phyloP scores from a whole-genome alignment of 2,329 filamentous ascomycete species.

The Raffaelea albimanens region DNA sequence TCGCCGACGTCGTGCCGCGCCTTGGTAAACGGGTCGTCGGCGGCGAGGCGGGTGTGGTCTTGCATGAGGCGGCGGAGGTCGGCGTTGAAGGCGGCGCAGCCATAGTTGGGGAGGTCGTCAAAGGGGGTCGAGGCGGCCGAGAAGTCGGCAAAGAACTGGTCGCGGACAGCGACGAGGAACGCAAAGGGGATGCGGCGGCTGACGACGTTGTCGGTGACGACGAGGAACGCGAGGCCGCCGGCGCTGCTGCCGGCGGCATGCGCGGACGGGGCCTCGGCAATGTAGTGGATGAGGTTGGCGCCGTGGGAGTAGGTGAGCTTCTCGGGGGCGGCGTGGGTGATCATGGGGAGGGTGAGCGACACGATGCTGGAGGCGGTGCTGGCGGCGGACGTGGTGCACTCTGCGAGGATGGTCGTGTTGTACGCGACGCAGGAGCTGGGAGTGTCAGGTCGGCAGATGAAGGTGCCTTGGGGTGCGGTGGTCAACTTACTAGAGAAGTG shows the following conservation, averaged over 20 bases:
- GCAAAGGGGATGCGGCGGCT: constrained; percentile 87
- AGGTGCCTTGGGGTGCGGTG: too few relatives aligned
- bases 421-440: constrained; percentile 85
- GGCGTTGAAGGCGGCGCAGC: constrained; percentile 77
- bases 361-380: constrained; percentile 79
- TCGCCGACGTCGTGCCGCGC: constrained; percentile 88
- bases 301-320: constrained; percentile 94
- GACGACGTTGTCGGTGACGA: constrained; percentile 71
- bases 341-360: constrained; percentile 90
- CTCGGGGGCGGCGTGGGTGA: constrained; percentile 67
- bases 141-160: constrained; percentile 70
- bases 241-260: constrained; percentile 48
- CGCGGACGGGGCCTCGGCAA: constrained; percentile 69
- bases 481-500: constrained; percentile 13
- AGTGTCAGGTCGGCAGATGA: constrained; percentile 1
- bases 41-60: constrained; percentile 71
- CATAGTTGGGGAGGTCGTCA: constrained; percentile 72
- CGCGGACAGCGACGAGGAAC: constrained; percentile 83
- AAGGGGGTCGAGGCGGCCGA: constrained; percentile 61
- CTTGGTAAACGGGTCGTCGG: constrained; percentile 74
- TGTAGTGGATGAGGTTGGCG: constrained; percentile 89
- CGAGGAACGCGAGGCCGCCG: constrained; percentile 83
- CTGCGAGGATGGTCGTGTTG: constrained; percentile 83
- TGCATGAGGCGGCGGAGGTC: constrained; percentile 70
- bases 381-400: constrained; percentile 80